Evolutionary conservation across 768 basidiomycete genomes (phyloP).

Genomic region (Lactarius sanguifluus): DNA sequence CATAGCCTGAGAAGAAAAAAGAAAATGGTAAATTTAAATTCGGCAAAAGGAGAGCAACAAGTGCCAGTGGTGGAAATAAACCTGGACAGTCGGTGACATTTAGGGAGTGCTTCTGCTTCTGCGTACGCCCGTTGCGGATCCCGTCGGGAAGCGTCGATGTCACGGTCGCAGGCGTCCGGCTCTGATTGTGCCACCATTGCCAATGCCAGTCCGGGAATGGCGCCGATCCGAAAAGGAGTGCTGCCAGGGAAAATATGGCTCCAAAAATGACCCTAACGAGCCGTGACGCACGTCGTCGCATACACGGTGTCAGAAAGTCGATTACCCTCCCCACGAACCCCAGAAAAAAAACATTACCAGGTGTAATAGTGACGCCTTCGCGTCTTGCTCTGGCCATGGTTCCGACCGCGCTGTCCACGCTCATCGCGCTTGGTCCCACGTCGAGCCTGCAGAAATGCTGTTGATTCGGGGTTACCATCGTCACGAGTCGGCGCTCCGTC

Average conservation of each 20-base stretch:
- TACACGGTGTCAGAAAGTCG: background rate
- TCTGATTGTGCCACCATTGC: background rate
- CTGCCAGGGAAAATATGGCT: slow-evolving; percentile 1
- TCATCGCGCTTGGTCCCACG: background rate
- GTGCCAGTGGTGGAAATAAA: slow-evolving; percentile 2
- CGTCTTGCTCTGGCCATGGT: background rate
- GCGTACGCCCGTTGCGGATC: slow-evolving; percentile 17
- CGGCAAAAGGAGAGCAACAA: background rate
- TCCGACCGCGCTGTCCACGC: background rate
- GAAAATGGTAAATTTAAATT: background rate
- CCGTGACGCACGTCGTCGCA: background rate
- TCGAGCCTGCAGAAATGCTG: background rate
- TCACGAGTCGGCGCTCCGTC: slow-evolving; percentile 17
- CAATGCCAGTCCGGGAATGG: slow-evolving; percentile 15
- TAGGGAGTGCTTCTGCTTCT: slow-evolving; percentile 3
- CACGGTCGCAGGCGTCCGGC: background rate
- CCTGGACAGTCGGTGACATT: slow-evolving; percentile 30
- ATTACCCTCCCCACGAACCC: background rate
- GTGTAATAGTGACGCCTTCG: background rate
- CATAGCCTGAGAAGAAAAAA: slow-evolving; percentile 48
- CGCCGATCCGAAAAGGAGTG: slow-evolving; percentile 19
- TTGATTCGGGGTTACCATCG: background rate
- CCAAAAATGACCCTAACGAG: slow-evolving; percentile 12
- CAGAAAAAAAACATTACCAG: slow-evolving; percentile 11
- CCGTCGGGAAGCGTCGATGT: slow-evolving; percentile 8